phyloP scores from a whole-genome alignment of 352 stramenopile genomes.

The Nothophytophthora sp. region DNA sequence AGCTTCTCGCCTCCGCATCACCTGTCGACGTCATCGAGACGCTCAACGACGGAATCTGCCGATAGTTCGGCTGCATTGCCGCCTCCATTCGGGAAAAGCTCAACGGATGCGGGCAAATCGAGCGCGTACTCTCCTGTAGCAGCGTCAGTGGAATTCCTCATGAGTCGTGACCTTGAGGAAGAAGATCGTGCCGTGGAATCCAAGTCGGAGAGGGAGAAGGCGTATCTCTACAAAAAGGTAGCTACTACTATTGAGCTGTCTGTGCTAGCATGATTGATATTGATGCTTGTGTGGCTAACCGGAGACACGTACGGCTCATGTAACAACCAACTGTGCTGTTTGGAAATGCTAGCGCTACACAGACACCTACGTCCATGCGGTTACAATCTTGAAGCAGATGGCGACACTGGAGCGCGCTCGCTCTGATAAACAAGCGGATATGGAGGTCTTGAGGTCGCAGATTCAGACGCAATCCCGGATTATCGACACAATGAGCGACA shows the following conservation, averaged over 20 bases:
- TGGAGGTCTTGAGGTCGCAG: constrained; percentile 47
- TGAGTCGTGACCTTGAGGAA: constrained; percentile 53
- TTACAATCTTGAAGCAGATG: constrained; percentile 46
- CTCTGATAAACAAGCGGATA: constrained; percentile 37
- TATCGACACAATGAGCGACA: constrained; percentile 51
- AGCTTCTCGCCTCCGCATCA: constrained; percentile 32
- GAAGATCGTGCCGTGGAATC: constrained; percentile 54
- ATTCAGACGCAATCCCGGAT: constrained; percentile 57
- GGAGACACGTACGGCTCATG: too few species aligned
- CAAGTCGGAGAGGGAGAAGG: constrained; percentile 62
- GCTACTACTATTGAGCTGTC: neutral
- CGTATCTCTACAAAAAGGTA: constrained; percentile 81
- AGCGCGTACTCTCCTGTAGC: constrained; percentile 24
- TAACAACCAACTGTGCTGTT: too few species aligned
- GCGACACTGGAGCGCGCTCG: constrained; percentile 43
- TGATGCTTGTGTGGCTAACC: neutral
- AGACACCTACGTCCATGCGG: constrained; percentile 65
- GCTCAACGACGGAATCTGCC: constrained; percentile 6
- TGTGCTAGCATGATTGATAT: neutral
- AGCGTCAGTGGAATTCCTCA: constrained; percentile 58
- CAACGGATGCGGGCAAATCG: neutral
- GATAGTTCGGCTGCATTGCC: too few species aligned
- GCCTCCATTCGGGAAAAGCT: constrained; percentile 2
- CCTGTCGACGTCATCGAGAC: constrained; percentile 9
- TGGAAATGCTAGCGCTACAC: constrained; percentile 49